These are phyloP conservation scores for Herpotrichia juniperi DNA, from an alignment of 2,329 filamentous ascomycete species.

Conservation along the genomic window DNA sequence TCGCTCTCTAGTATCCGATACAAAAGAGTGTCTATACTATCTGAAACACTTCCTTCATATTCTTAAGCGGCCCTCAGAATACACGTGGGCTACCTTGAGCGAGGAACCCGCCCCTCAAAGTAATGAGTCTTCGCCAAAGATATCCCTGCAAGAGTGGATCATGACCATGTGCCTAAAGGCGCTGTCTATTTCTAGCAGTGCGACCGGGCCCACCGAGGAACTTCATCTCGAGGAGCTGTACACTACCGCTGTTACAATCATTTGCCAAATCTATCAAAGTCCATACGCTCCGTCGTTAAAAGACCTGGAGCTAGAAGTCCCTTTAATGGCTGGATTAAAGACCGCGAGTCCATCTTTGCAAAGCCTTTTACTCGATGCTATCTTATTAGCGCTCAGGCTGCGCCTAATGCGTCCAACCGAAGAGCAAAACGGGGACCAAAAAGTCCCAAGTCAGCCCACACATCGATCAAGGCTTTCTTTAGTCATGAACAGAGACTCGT, in stretches of 20 bases:
- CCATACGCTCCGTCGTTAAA: conserved; percentile 65
- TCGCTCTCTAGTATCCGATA: conserved; percentile 60
- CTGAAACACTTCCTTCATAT: conserved; percentile 76
- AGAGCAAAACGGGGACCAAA: conserved; percentile 28
- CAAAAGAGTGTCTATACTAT: conserved; percentile 80
- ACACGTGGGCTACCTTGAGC: conserved; percentile 73
- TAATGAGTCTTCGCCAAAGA: conserved; percentile 54
- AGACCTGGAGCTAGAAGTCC: conserved; percentile 70
- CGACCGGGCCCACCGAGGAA: conserved; percentile 39
- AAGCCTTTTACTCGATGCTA: conserved; percentile 77
- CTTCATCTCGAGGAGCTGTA: conserved; percentile 68
- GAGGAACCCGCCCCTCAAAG: conserved; percentile 62
- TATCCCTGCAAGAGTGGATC: conserved; percentile 69
- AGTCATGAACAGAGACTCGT: conserved; percentile 33
- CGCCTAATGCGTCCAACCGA: conserved; percentile 38
- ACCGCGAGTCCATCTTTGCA: conserved; percentile 70
- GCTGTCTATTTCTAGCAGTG: conserved; percentile 54
- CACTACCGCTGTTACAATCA: conserved; percentile 70
- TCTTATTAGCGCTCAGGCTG: conserved; percentile 75
- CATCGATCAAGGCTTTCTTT: conserved; percentile 40
- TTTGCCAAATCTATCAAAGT: conserved; percentile 68
- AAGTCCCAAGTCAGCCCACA: conserved; percentile 19
- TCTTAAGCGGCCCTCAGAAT: conserved; percentile 70
- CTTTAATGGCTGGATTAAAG: conserved; percentile 71
- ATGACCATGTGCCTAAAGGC: conserved; percentile 69